Evolutionary conservation across 2,329 filamentous ascomycete species (phyloP), one percentile per base, ranked within the genome.

Genomic region (Colletotrichum endophyticum): DNA sequence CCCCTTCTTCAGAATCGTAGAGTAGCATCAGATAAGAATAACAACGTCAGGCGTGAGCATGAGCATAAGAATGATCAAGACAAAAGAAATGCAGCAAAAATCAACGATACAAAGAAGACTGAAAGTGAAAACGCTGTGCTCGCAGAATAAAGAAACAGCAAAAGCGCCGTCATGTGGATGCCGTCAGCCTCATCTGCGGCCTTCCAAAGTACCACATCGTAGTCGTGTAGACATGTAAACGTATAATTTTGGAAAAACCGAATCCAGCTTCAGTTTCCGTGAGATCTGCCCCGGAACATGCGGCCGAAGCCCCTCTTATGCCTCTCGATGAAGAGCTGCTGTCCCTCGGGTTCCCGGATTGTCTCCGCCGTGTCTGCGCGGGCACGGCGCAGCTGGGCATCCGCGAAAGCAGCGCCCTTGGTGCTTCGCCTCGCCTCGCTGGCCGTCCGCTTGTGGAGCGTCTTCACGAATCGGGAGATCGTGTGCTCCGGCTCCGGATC

Each of bases 261-360:
- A 27, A 32, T 22, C n/a, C 44, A 49, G 44, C 59, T 34, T 32
- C 32, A 62, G 59, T 32, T 62, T 12, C 32, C 32, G 27, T 62
- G 32, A 9, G 59, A 62, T 22, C 59, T 62, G 12, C 59, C 59
- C 28, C 59, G 59, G 49, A 79, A 79, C 78, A 79, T 79, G 62
- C 78, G 73, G 25, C 73, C 73, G 32, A 79, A 79, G 30, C 78
- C 66, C 67, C 61, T 78, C 78, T 70, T 75, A 15, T 75, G 34
- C 34, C 59, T 34, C 59, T 74, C 75, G 34, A 67, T 57, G 16
- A 53, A 30, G 15, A 71, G 56, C 49, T 66, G 49, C 76, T 78
- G 32, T 79, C 34, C 69, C 66, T 16, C 70, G 72, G 34, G 22
- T 36, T 56, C 32, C 67, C 77, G 13, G 27, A 61, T 32, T 78